A percentile compares a stretch with the other conserved stretches of the same genome.
Conservation (phyloP, 192 early-diverging fungal genomes). For the Chytriomyces sp. region DNA sequence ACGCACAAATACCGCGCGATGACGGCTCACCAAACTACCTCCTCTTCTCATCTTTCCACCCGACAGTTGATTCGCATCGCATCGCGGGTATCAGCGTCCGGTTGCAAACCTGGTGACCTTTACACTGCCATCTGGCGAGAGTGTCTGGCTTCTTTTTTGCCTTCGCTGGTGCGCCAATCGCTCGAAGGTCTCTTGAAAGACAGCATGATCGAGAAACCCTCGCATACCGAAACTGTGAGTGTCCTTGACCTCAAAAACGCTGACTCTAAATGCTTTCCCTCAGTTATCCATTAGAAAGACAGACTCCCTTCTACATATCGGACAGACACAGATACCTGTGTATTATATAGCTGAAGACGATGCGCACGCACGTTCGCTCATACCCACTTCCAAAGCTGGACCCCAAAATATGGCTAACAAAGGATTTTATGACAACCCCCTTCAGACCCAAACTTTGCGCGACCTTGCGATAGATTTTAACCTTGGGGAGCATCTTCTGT, state of each 20-base stretch:
- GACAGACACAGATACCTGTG: slow-evolving; percentile 21
- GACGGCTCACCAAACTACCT: slow-evolving; percentile 29
- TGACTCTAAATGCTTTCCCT: not conserved
- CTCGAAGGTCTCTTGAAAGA: slow-evolving; percentile 61
- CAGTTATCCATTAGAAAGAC: not conserved
- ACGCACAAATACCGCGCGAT: not conserved
- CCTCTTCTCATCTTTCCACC: slow-evolving; percentile 57
- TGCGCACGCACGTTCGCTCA: slow-evolving; percentile 30
- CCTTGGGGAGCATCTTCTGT: slow-evolving; percentile 72
- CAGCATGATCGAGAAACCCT: slow-evolving; percentile 49
- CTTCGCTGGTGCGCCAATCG: slow-evolving; percentile 61
- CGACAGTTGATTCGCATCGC: slow-evolving; percentile 75
- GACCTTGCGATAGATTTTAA: slow-evolving; percentile 78
- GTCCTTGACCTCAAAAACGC: not conserved
- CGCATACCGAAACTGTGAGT: slow-evolving; percentile 5
- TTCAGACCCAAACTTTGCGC: slow-evolving; percentile 66
- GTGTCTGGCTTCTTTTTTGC: slow-evolving; percentile 71
- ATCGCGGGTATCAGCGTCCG: slow-evolving; percentile 52
- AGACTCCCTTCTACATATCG: slow-evolving; percentile 19
- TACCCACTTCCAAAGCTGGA: slow-evolving; percentile 20
- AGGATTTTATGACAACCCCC: slow-evolving; percentile 79
- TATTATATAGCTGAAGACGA: slow-evolving; percentile 25
- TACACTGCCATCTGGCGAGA: slow-evolving; percentile 65
- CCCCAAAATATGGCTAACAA: slow-evolving; percentile 24
- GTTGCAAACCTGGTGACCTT: slow-evolving; percentile 65